A percentile compares a stretch with the other conserved stretches of the same genome.
These are phyloP conservation scores for Knufia fluminis DNA, from an alignment of 2,329 filamentous ascomycete species.

Conservation along the genomic window DNA sequence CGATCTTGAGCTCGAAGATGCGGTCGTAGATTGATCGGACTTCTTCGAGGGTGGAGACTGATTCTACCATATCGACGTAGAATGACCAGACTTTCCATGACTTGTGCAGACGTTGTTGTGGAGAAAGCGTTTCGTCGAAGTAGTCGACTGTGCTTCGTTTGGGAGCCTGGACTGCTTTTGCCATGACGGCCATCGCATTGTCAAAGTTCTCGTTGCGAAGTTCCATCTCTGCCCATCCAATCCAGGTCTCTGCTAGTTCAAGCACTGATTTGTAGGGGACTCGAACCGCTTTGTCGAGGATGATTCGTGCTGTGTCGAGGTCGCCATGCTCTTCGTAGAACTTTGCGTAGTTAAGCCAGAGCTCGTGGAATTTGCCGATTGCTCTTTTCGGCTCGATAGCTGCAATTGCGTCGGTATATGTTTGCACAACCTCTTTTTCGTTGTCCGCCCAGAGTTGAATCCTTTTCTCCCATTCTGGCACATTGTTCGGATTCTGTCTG, in stretches of 20 bases:
- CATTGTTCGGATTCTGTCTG: conserved; percentile 91
- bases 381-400: conserved; percentile 92
- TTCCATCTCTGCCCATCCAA: conserved; percentile 98
- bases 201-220: conserved; percentile 93
- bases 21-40: conserved; percentile 91
- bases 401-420: conserved; percentile 88
- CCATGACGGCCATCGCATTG: conserved; percentile 89
- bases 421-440: conserved; percentile 80
- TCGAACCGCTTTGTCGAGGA: conserved; percentile 96
- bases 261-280: conserved; percentile 97
- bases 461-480: conserved; percentile 93
- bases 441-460: conserved; percentile 95
- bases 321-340: conserved; percentile 89
- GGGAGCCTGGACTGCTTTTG: conserved; percentile 91
- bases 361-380: conserved; percentile 81
- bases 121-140: conserved; percentile 87
- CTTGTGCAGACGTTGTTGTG: conserved; percentile 95
- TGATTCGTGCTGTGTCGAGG: conserved; percentile 72
- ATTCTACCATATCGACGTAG: conserved; percentile 95
- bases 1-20: conserved; percentile 95
- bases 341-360: conserved; percentile 95
- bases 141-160: conserved; percentile 98
- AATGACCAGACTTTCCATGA: conserved; percentile 99
- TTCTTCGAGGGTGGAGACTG: conserved; percentile 81
- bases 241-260: conserved; percentile 96